A percentile compares a stretch with the other conserved stretches of the same genome.
phyloP scores from a whole-genome alignment of 2,329 filamentous ascomycete genomes.

The Colletotrichum sp. region DNA sequence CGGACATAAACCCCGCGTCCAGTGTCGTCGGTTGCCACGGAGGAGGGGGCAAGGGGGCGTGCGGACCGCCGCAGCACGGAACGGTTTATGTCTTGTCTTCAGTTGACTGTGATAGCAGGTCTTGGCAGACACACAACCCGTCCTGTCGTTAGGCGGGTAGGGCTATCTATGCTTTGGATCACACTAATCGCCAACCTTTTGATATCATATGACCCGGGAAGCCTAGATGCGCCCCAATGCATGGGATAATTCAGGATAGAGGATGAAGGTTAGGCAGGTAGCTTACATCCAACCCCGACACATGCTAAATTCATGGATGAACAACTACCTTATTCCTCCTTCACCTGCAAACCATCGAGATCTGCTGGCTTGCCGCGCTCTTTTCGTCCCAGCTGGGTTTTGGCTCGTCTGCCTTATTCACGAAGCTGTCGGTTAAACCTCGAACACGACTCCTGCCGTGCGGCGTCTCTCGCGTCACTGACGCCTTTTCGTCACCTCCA shows the following conservation, averaged over 20 bases:
- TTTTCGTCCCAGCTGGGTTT: background rate
- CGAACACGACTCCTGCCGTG: background rate
- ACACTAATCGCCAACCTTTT: background rate
- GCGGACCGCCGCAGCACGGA: background rate
- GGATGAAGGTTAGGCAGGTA: background rate
- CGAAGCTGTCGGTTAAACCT: background rate
- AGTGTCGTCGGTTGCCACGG: background rate
- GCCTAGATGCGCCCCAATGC: background rate
- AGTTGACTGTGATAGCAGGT: background rate
- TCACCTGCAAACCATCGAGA: background rate
- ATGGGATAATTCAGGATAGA: background rate
- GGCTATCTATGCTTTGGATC: background rate
- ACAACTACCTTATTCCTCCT: background rate
- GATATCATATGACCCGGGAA: background rate
- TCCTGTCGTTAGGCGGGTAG: background rate
- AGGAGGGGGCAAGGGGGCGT: background rate
- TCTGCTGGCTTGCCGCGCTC: background rate
- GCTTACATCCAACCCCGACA: background rate
- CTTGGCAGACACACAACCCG: background rate
- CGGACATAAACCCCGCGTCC: background rate
- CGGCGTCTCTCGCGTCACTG: background rate
- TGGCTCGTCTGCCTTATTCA: background rate
- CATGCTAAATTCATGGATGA: background rate
- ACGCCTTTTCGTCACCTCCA: background rate
- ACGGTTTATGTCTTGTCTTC: background rate